A percentile compares a stretch with the other conserved stretches of the same genome.
These are phyloP conservation scores for Mucor lusitanicus DNA, from an alignment of 371 early-diverging fungal species.

Conservation along the genomic window DNA sequence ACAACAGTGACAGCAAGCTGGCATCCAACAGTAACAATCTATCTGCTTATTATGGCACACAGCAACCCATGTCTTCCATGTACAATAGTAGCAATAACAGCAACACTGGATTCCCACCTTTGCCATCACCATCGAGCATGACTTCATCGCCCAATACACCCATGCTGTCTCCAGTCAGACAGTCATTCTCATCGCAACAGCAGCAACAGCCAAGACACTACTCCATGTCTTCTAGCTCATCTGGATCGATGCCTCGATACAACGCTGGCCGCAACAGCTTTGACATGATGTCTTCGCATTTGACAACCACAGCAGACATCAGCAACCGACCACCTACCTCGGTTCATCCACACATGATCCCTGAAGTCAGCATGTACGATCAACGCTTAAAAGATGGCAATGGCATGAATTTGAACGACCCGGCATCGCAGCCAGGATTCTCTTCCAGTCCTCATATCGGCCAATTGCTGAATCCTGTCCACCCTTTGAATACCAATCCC, in stretches of 20 bases:
- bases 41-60: conserved; percentile 19
- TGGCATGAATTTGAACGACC: neutral
- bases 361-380: conserved; percentile 19
- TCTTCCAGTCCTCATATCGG: conserved; percentile 42
- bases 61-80: conserved; percentile 2
- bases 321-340: neutral
- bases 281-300: conserved; percentile 14
- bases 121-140: conserved; percentile 42
- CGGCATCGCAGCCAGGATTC: conserved; percentile 14
- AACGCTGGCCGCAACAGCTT: conserved; percentile 15
- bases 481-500: conserved; percentile 24
- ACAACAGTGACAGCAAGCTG: conserved; percentile 17
- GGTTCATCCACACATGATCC: conserved; percentile 31
- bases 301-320: neutral
- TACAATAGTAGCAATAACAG: conserved; percentile 11
- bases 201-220: conserved; percentile 21
- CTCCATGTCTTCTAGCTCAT: conserved; percentile 23
- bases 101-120: conserved; percentile 29
- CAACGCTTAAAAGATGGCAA: conserved; percentile 5
- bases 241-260: conserved; percentile 19
- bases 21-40: conserved; percentile 8
- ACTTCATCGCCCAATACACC: conserved; percentile 44
- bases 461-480: conserved; percentile 43
- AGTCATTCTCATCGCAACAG: conserved; percentile 27
- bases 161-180: conserved; percentile 43